Conservation (phyloP, 169 alveolate species). For the Plasmodium vivax region DNA sequence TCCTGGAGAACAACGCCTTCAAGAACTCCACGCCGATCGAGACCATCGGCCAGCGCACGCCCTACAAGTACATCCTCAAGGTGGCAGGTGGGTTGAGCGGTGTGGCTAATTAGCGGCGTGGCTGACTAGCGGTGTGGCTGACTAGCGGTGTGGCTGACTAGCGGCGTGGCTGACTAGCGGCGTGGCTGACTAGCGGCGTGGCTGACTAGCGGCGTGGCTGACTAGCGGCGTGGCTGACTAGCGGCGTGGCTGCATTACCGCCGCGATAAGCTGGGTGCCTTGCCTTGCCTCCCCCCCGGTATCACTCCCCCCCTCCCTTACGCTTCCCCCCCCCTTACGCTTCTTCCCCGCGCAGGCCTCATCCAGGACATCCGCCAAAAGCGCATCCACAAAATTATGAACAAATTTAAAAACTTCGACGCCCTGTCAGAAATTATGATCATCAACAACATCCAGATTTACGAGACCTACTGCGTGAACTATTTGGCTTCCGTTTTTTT, state of each 20-base stretch:
- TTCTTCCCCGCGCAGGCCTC: slow-evolving; percentile 38
- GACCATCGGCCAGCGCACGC: slow-evolving; percentile 61
- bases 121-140: background rate
- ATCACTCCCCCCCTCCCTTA: too few relatives aligned
- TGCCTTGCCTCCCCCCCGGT: too few relatives aligned
- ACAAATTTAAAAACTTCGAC: slow-evolving; percentile 41
- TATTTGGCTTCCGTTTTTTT: slow-evolving; percentile 74
- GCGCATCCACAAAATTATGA: slow-evolving; percentile 69
- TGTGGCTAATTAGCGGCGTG: too few relatives aligned
- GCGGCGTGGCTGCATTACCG: too few relatives aligned
- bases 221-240: too few relatives aligned
- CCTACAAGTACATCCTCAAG: slow-evolving; percentile 65
- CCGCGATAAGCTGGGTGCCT: too few relatives aligned
- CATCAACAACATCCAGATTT: slow-evolving; percentile 64
- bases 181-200: too few relatives aligned
- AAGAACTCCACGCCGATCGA: slow-evolving; percentile 73
- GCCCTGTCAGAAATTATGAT: slow-evolving; percentile 49
- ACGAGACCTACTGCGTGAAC: slow-evolving; percentile 71
- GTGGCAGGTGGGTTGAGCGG: slow-evolving; percentile 64
- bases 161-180: too few relatives aligned
- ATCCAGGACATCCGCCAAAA: slow-evolving; percentile 71
- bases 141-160: too few relatives aligned
- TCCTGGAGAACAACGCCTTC: slow-evolving; percentile 51
- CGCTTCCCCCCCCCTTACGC: background rate
- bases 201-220: too few relatives aligned